Conservation (phyloP, 2,329 filamentous ascomycete species). For the Mollisia scopiformis region DNA sequence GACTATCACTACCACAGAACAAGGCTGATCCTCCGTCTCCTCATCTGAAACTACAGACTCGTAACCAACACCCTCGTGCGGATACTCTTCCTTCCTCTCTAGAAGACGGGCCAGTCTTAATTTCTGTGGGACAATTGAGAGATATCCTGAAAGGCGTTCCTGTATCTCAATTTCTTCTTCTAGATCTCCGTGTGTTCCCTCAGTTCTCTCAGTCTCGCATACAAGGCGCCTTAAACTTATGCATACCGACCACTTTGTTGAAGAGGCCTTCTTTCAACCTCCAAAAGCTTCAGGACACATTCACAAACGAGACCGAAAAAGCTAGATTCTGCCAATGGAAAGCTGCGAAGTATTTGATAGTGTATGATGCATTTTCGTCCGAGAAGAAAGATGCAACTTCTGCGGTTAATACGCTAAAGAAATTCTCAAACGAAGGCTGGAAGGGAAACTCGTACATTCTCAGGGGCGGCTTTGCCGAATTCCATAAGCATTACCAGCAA, state of each 20-base stretch:
- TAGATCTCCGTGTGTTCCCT: conserved; percentile 87
- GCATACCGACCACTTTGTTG: conserved; percentile 90
- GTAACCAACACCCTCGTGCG: conserved; percentile 39
- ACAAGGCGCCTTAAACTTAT: conserved; percentile 82
- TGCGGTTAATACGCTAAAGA: conserved; percentile 87
- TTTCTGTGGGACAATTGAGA: conserved; percentile 57
- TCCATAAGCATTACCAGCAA: conserved; percentile 67
- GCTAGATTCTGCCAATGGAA: conserved; percentile 78
- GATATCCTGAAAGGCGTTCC: conserved; percentile 53
- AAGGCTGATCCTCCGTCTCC: conserved; percentile 46
- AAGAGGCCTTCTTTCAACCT: conserved; percentile 91
- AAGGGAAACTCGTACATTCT: conserved; percentile 74
- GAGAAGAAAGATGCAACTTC: conserved; percentile 80
- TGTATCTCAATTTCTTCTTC: conserved; percentile 55
- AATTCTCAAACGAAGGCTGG: conserved; percentile 87
- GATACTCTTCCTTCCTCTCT: conserved; percentile 56
- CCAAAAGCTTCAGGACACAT: conserved; percentile 84
- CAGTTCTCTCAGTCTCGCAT: conserved; percentile 79
- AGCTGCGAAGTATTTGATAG: conserved; percentile 74
- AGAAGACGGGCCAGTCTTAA: conserved; percentile 52
- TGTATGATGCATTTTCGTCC: conserved; percentile 80
- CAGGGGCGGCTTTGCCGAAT: conserved; percentile 78
- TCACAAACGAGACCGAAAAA: conserved; percentile 72
- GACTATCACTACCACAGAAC: conserved; percentile 56
- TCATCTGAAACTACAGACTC: conserved; percentile 29